phyloP scores from a whole-genome alignment of 108 stramenopile genomes.

The Heterococcus sp. region DNA sequence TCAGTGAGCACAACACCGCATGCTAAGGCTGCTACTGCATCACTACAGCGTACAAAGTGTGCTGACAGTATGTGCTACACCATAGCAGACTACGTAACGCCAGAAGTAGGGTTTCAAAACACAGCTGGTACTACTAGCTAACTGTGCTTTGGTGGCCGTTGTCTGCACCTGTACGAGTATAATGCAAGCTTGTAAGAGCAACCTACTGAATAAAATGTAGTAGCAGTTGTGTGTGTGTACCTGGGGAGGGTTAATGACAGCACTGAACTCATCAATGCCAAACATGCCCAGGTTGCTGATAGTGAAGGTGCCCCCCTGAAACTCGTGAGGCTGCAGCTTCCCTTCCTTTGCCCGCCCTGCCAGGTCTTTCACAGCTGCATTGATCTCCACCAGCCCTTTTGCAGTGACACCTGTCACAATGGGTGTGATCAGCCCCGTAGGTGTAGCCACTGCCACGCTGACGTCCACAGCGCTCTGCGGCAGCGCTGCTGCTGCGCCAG shows the following conservation, averaged over 20 bases:
- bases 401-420: conserved; percentile 79
- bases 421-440: conserved; percentile 87
- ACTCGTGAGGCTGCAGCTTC: conserved; percentile 88
- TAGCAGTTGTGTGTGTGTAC: no score
- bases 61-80: no score
- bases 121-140: no score
- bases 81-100: no score
- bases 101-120: no score
- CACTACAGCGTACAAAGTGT: no score
- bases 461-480: conserved; percentile 73
- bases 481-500: conserved; percentile 10
- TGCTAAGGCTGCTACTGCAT: no score
- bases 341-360: conserved; percentile 72
- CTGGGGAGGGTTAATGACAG: conserved; percentile 98
- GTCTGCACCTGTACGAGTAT: no score
- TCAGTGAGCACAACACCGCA: no score
- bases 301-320: conserved; percentile 94
- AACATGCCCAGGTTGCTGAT: conserved; percentile 98
- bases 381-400: conserved; percentile 79
- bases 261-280: conserved; percentile 91
- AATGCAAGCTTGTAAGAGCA: no score
- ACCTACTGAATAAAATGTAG: no score
- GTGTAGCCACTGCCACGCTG: conserved; percentile 95
- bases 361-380: conserved; percentile 72
- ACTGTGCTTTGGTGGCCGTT: no score